These are phyloP conservation scores for Trichocomaceae sp. DNA, from an alignment of 2,329 filamentous ascomycete species.

Conservation along the genomic window DNA sequence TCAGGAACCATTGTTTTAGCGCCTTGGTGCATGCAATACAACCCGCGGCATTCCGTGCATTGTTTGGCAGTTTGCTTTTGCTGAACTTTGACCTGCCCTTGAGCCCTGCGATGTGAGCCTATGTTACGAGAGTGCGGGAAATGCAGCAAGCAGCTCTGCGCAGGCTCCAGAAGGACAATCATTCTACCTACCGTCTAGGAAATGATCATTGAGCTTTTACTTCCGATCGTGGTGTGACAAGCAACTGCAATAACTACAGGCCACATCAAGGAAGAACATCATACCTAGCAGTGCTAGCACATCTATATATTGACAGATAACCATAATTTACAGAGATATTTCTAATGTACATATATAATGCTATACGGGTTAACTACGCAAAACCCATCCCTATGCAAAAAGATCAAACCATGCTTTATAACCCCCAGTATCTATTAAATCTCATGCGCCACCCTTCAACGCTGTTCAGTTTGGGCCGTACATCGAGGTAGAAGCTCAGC, in stretches of 20 bases:
- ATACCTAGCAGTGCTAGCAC: background rate
- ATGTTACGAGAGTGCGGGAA: too few species aligned
- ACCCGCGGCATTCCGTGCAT: background rate
- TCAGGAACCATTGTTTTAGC: conserved; percentile 6
- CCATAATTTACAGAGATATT: background rate
- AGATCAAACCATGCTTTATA: conserved; percentile 23
- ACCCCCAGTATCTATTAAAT: conserved; percentile 42
- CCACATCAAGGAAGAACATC: background rate
- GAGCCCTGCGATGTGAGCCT: too few species aligned
- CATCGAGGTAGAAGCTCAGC: conserved; percentile 59
- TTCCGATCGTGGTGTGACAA: too few species aligned
- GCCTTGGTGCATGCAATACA: conserved; percentile 2
- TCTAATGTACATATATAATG: conserved; percentile 2
- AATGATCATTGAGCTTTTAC: background rate
- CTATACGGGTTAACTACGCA: background rate
- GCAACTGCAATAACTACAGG: too few species aligned
- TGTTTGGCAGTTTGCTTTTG: background rate
- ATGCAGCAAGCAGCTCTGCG: too few species aligned
- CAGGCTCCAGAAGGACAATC: too few species aligned
- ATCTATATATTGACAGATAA: background rate
- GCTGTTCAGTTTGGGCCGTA: conserved; percentile 58
- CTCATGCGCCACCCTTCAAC: conserved; percentile 57
- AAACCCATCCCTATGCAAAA: conserved; percentile 1
- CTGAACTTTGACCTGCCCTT: background rate
- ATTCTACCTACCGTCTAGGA: background rate